These are phyloP conservation scores for Pythium oligandrum DNA, from an alignment of 352 stramenopile species.

Conservation along the genomic window DNA sequence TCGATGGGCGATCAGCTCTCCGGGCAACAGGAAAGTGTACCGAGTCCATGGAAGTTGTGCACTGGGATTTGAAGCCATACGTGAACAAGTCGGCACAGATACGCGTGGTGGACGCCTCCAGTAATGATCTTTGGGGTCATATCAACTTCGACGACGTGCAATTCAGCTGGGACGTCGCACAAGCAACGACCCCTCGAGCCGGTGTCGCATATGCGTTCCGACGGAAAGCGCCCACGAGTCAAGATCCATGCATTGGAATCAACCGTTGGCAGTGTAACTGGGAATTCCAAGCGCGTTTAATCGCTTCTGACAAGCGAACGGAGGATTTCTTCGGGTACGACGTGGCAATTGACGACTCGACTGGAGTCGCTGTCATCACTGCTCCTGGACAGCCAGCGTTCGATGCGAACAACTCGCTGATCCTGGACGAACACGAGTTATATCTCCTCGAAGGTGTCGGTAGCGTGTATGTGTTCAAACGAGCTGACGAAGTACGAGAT, in stretches of 20 bases:
- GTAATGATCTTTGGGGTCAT: conserved; percentile 87
- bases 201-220: conserved; percentile 81
- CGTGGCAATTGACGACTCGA: conserved; percentile 80
- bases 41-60: conserved; percentile 86
- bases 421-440: conserved; percentile 25
- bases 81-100: conserved; percentile 83
- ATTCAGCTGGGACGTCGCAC: conserved; percentile 88
- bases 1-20: conserved; percentile 88
- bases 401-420: conserved; percentile 79
- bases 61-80: conserved; percentile 88
- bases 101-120: conserved; percentile 91
- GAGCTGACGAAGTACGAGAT: conserved; percentile 56
- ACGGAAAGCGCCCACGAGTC: conserved; percentile 43
- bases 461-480: conserved; percentile 65
- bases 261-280: conserved; percentile 74
- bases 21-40: conserved; percentile 86
- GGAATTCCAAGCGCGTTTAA: conserved; percentile 84
- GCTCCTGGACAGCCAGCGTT: conserved; percentile 70
- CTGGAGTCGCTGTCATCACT: conserved; percentile 76
- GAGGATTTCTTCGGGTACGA: conserved; percentile 84
- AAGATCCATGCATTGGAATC: conserved; percentile 57
- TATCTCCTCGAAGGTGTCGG: conserved; percentile 39
- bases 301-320: conserved; percentile 86
- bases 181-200: conserved; percentile 57
- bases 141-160: conserved; percentile 96